These are phyloP conservation scores for Isochrysis galbana DNA, from an alignment of 78 protist species.

Conservation along the genomic window DNA sequence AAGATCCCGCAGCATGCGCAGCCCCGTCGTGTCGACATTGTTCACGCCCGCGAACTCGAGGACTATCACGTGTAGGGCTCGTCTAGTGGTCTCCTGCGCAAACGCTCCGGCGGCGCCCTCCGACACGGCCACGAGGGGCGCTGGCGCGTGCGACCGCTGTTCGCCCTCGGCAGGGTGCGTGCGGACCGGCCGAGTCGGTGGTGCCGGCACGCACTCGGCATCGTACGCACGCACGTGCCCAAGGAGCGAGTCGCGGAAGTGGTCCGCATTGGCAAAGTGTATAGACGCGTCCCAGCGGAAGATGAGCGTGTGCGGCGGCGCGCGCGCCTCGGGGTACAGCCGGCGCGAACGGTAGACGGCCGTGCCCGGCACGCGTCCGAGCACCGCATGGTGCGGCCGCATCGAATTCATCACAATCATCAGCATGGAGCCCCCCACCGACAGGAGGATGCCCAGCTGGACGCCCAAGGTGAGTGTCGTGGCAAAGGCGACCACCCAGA, in stretches of 20 bases:
- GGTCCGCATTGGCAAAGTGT: conserved; percentile 18
- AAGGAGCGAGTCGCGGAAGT: neutral
- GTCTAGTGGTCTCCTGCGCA: too few species aligned
- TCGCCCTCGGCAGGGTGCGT: neutral
- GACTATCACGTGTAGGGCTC: neutral
- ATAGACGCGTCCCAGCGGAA: conserved; percentile 31
- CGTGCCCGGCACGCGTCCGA: conserved; percentile 69
- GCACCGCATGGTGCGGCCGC: conserved; percentile 58
- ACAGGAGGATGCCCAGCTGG: conserved; percentile 60
- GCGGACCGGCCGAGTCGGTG: neutral
- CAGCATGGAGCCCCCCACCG: conserved; percentile 47
- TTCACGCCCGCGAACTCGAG: neutral
- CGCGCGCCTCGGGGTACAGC: neutral
- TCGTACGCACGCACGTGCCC: neutral
- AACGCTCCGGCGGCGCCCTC: neutral
- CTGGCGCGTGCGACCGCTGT: neutral
- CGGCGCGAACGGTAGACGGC: conserved; percentile 19
- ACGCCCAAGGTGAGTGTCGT: conserved; percentile 58
- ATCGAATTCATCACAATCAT: conserved; percentile 50
- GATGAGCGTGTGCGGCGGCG: neutral
- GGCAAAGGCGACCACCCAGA: conserved; percentile 58
- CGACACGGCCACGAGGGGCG: neutral
- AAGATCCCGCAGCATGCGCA: neutral
- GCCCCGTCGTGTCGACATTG: neutral
- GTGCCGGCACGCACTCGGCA: neutral